Percentiles rank a stretch among this genome's conserved stretches.
Conservation (phyloP, 176 grass and related monocot genomes). For the Paspalum notatum region DNA sequence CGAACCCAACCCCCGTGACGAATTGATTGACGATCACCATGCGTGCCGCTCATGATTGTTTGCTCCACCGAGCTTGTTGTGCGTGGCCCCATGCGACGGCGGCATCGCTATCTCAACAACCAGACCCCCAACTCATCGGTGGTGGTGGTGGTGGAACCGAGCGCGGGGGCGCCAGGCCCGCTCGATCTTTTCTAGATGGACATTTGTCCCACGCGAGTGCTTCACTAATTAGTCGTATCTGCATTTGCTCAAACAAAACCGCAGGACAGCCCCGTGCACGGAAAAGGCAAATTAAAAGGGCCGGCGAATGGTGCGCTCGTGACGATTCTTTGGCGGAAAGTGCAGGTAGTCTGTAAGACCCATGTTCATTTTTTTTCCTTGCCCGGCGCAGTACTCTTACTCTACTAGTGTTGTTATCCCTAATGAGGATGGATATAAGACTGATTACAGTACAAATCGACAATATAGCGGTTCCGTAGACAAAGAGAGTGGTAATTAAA, state of each 20-base stretch:
- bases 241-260: neutral
- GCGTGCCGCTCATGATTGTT: neutral
- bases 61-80: neutral
- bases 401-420: too few species aligned
- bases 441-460: too few species aligned
- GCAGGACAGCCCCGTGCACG: neutral
- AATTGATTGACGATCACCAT: neutral
- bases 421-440: too few species aligned
- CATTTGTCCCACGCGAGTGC: constrained; percentile 23
- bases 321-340: neutral
- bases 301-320: constrained; percentile 10
- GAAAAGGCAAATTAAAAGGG: neutral
- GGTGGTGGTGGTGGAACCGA: constrained; percentile 32
- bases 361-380: neutral
- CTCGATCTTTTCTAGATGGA: constrained; percentile 14
- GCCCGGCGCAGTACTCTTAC: constrained; percentile 3
- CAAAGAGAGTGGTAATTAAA: too few species aligned
- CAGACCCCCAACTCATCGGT: neutral
- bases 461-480: too few species aligned
- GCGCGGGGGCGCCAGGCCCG: neutral
- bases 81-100: neutral
- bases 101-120: constrained; percentile 34
- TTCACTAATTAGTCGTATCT: neutral
- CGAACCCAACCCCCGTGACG: neutral
- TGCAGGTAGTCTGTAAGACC: neutral